Conservation (phyloP, 2,329 filamentous ascomycete species). For the Furcasterigmium furcatum region DNA sequence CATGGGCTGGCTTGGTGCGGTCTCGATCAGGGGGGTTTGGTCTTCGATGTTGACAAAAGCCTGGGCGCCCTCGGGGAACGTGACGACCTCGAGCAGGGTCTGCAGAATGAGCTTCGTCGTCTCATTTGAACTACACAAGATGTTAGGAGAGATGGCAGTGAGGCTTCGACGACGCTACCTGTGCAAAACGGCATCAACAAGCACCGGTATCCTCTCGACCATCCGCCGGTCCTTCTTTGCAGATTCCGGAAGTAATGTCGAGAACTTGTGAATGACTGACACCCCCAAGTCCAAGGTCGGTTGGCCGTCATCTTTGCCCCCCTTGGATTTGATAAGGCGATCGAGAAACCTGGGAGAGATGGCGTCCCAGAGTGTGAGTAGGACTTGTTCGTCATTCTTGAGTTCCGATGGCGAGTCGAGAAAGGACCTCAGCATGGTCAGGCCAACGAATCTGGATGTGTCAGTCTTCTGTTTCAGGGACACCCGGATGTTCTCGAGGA, state of each 20-base stretch:
- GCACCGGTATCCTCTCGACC: constrained; percentile 46
- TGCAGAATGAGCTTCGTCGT: constrained; percentile 53
- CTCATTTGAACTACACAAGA: constrained; percentile 41
- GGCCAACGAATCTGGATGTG: constrained; percentile 65
- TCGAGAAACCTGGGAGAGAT: constrained; percentile 63
- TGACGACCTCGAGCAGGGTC: constrained; percentile 54
- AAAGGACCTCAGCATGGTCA: constrained; percentile 63
- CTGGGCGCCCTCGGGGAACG: constrained; percentile 44
- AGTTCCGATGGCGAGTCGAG: constrained; percentile 58
- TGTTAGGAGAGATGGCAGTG: background rate
- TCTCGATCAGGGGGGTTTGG: constrained; percentile 52
- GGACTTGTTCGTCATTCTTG: constrained; percentile 38
- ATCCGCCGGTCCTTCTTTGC: constrained; percentile 42
- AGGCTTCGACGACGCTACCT: too few relatives aligned
- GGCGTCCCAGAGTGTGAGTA: constrained; percentile 54
- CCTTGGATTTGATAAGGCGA: constrained; percentile 52
- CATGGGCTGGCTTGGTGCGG: constrained; percentile 49
- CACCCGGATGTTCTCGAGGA: constrained; percentile 47
- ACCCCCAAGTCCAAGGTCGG: constrained; percentile 64
- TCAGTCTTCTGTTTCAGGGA: constrained; percentile 61
- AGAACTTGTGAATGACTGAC: constrained; percentile 61
- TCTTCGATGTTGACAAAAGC: constrained; percentile 47
- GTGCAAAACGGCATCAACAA: constrained; percentile 50
- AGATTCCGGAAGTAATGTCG: constrained; percentile 49
- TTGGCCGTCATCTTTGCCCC: constrained; percentile 40